Conservation (phyloP, 352 stramenopile species). For the Elongisporangium undulatum region DNA sequence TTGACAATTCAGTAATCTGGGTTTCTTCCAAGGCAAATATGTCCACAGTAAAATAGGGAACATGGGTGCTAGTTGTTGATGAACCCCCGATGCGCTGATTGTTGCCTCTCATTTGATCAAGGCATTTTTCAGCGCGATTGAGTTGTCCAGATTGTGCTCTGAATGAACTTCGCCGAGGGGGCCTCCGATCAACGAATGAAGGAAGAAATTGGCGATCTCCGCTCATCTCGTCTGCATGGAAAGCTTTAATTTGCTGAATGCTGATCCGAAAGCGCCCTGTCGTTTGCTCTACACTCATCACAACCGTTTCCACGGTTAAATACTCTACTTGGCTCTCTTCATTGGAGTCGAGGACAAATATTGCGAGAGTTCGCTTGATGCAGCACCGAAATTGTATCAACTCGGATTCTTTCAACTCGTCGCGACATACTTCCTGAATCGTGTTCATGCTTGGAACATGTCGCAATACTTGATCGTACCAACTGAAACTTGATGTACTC, state of each 20-base stretch:
- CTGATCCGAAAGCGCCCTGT: slow-evolving; percentile 51
- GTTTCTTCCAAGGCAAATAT: slow-evolving; percentile 71
- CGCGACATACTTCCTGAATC: slow-evolving; percentile 30
- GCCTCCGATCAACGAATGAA: slow-evolving; percentile 11
- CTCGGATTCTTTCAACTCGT: slow-evolving; percentile 31
- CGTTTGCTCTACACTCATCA: slow-evolving; percentile 56
- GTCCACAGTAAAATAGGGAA: slow-evolving; percentile 42
- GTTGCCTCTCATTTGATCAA: too few species aligned
- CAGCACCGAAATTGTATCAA: slow-evolving; percentile 54
- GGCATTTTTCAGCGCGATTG: too few species aligned
- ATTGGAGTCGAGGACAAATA: slow-evolving; percentile 35
- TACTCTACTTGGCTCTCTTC: slow-evolving; percentile 35
- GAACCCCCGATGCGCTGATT: too few species aligned
- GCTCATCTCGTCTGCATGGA: slow-evolving; percentile 12
- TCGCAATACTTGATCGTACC: not conserved
- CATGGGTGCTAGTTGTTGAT: not conserved
- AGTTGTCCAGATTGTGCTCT: too few species aligned
- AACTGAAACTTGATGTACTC: too few species aligned
- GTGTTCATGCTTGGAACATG: slow-evolving; percentile 30
- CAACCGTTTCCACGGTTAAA: slow-evolving; percentile 51
- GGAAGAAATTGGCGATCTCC: slow-evolving; percentile 5
- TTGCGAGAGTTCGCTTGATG: slow-evolving; percentile 51
- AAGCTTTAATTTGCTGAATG: slow-evolving; percentile 41
- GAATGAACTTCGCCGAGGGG: slow-evolving; percentile 4
- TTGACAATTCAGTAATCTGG: slow-evolving; percentile 27